Percentiles rank a stretch among this genome's conserved stretches.
These are phyloP conservation scores for Cryptococcus hybrid DNA, from an alignment of 1,284 basidiomycete species.

Conservation along the genomic window DNA sequence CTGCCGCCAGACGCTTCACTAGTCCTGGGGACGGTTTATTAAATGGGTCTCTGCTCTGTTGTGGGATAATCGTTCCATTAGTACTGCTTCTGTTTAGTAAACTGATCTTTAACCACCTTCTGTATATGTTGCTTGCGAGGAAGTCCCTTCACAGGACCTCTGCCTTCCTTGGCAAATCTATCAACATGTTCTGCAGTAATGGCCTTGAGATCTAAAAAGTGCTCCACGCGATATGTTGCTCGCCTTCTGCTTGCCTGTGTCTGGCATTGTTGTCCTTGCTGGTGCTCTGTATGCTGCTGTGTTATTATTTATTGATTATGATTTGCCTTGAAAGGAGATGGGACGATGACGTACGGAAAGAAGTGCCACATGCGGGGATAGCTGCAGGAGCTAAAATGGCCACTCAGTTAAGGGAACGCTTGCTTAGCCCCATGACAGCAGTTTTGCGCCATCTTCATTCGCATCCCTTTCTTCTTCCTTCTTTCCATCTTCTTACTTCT, in stretches of 20 bases:
- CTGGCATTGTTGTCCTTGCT: background rate
- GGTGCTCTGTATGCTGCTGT: background rate
- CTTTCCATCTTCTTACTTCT: slow-evolving; percentile 2
- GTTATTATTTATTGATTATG: too few species aligned
- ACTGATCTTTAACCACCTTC: slow-evolving; percentile 9
- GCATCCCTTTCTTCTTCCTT: slow-evolving; percentile 4
- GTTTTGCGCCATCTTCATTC: background rate
- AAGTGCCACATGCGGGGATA: slow-evolving; percentile 1
- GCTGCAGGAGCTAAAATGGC: background rate
- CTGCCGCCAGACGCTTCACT: slow-evolving; percentile 43
- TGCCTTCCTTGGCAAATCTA: slow-evolving; percentile 41
- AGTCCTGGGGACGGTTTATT: slow-evolving; percentile 45
- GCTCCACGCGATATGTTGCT: slow-evolving; percentile 33
- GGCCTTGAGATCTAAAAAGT: slow-evolving; percentile 44
- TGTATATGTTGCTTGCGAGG: slow-evolving; percentile 14
- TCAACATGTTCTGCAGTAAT: slow-evolving; percentile 49
- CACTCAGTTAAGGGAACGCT: background rate
- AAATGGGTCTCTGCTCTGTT: slow-evolving; percentile 40
- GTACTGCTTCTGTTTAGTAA: background rate
- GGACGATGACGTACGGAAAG: background rate
- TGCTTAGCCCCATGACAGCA: background rate
- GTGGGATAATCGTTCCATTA: background rate
- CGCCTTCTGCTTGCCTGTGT: background rate
- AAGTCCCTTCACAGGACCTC: slow-evolving; percentile 34
- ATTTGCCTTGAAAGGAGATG: too few species aligned